These are phyloP conservation scores for Simplicillium sp. DNA, from an alignment of 2,329 filamentous ascomycete genomes.

Conservation along the genomic window DNA sequence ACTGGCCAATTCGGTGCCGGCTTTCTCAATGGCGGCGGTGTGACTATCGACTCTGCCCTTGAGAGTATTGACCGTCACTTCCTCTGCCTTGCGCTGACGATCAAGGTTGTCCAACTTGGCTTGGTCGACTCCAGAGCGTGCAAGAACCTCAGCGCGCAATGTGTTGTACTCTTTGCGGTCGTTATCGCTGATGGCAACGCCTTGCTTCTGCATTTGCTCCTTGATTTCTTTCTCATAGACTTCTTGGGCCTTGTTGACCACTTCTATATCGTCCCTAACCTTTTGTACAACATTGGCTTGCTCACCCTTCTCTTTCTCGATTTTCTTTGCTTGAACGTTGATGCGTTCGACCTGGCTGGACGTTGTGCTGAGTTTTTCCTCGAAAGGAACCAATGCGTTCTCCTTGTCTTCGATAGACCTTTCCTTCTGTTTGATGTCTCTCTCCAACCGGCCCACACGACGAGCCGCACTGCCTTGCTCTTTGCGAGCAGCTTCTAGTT, in stretches of 20 bases:
- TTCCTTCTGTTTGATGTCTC: slow-evolving; percentile 75
- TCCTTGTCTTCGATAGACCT: slow-evolving; percentile 80
- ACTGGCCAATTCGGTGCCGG: slow-evolving; percentile 60
- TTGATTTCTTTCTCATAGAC: slow-evolving; percentile 84
- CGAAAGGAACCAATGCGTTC: slow-evolving; percentile 76
- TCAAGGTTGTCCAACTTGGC: slow-evolving; percentile 77
- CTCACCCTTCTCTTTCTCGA: slow-evolving; percentile 66
- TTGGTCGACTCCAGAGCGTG: slow-evolving; percentile 71
- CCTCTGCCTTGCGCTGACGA: slow-evolving; percentile 83
- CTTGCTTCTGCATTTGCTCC: slow-evolving; percentile 76
- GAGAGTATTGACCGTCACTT: slow-evolving; percentile 81
- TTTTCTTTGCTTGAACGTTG: slow-evolving; percentile 56
- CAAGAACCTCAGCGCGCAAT: slow-evolving; percentile 75
- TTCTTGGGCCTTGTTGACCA: slow-evolving; percentile 81
- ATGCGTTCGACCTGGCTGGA: slow-evolving; percentile 60
- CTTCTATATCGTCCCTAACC: slow-evolving; percentile 68
- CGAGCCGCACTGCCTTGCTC: slow-evolving; percentile 72
- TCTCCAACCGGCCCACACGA: slow-evolving; percentile 74
- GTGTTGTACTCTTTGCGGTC: slow-evolving; percentile 86
- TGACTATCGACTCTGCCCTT: slow-evolving; percentile 79
- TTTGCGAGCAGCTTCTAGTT: slow-evolving; percentile 70
- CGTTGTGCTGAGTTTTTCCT: slow-evolving; percentile 83
- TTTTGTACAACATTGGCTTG: slow-evolving; percentile 62
- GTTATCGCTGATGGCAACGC: slow-evolving; percentile 72
- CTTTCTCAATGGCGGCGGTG: slow-evolving; percentile 62